Conservation (phyloP, 352 stramenopile genomes). For the Thalassiosira pacifica region DNA sequence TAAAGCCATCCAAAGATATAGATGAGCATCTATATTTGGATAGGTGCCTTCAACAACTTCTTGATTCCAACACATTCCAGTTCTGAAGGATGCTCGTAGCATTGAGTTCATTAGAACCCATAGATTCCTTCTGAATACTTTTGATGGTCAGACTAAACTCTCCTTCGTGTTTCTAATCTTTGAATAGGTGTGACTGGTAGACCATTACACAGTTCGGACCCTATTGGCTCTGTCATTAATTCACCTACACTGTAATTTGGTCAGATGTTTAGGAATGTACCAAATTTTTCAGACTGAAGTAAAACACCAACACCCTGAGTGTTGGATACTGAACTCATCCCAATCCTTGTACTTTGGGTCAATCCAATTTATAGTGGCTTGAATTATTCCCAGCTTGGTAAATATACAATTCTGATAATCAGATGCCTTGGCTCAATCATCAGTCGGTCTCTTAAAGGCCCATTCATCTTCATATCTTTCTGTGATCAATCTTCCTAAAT, state of each 20-base stretch:
- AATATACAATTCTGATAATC: slow-evolving; percentile 35
- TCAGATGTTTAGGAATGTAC: slow-evolving; percentile 15
- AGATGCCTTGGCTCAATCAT: slow-evolving; percentile 2
- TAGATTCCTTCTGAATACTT: slow-evolving; percentile 10
- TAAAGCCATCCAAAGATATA: background rate
- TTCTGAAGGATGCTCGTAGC: background rate
- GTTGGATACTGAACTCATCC: slow-evolving; percentile 23
- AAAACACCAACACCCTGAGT: slow-evolving; percentile 27
- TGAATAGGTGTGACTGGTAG: slow-evolving; percentile 45
- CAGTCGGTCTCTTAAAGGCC: slow-evolving; percentile 14
- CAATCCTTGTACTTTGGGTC: slow-evolving; percentile 12
- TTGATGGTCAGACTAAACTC: slow-evolving; percentile 18
- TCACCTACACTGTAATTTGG: slow-evolving; percentile 41
- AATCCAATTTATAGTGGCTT: slow-evolving; percentile 27
- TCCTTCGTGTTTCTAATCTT: slow-evolving; percentile 45
- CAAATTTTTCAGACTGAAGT: background rate
- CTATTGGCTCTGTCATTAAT: slow-evolving; percentile 25
- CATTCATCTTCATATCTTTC: slow-evolving; percentile 16
- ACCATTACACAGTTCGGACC: slow-evolving; percentile 1
- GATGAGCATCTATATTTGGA: background rate
- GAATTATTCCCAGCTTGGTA: slow-evolving; percentile 28
- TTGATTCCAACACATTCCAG: background rate
- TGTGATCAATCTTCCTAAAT: slow-evolving; percentile 9
- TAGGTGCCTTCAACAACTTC: background rate
- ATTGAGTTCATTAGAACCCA: background rate